Evolutionary conservation across 202 grass and related monocot species (phyloP), one percentile per base, ranked within the genome.

Genomic region (Digitaria exilis): DNA sequence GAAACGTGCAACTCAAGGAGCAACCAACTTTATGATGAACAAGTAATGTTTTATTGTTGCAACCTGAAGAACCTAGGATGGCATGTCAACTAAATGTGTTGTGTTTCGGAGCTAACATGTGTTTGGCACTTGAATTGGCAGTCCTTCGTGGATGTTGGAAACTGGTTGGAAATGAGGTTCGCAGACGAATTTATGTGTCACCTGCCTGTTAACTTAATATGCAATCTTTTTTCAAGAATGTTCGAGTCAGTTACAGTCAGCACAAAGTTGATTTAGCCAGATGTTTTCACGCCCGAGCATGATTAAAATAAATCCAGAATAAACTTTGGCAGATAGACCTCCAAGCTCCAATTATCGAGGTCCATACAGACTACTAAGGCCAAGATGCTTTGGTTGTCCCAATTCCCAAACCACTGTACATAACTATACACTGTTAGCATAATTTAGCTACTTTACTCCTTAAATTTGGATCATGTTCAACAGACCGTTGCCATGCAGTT

Each of bases 131-230:
- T 90, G 54, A 12, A 65, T 78, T 86, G 22, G 11, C 87, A 93
- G 92, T 77, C 86, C 90, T 87, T 88, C 92, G 28, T 95, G 90
- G 90, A 91, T 93, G 92, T n/a, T 95, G 76, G 92, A 95, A 82
- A 91, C 85, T 30, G 58, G 88, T 75, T 85, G 74, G 0, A 91
- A 95, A 7, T 77, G 92, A 95, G 84, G 34, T 95, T 49, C 87
- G 80, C 24, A 11, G 85, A 49, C 87, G 90, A 87, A 93, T 95
- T 65, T 98, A 91, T 68, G 88, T 95, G 63, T 97, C 54, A 54
- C 5, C 21, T 32, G 43, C 9, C 44, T n/a, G 11, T 26, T 31
- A 57, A 43, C 17, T 81, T 39, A 59, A 31, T 55, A 25, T 44
- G 19, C 19, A 22, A 55, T 9, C 9, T 22, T n/a, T n/a, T 18